These are phyloP conservation scores for Micromonas pusilla DNA, from an alignment of 139 green algal genomes.

Conservation along the genomic window DNA sequence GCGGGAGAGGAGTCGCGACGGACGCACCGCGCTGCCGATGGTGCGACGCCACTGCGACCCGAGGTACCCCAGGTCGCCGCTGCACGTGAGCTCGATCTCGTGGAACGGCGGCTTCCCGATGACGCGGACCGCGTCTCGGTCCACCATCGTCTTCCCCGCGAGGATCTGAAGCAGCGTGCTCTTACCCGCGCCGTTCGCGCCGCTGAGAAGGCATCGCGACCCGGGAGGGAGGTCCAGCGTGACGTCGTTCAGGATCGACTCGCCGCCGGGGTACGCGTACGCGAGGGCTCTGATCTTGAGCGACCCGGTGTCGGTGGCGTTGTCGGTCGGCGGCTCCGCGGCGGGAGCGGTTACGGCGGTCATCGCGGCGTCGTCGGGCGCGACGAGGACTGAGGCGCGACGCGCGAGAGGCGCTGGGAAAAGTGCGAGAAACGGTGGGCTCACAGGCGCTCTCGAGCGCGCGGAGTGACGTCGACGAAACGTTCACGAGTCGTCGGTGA, in stretches of 20 bases:
- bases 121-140: conserved; percentile 57
- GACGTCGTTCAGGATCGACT: conserved; percentile 45
- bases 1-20: conserved; percentile 51
- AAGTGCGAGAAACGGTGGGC: no score
- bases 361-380: no score
- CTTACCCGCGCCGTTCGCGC: conserved; percentile 92
- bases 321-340: no score
- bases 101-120: conserved; percentile 87
- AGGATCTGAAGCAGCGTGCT: conserved; percentile 83
- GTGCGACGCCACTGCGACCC: conserved; percentile 88
- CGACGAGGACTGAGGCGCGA: no score
- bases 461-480: no score
- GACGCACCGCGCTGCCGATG: conserved; percentile 60
- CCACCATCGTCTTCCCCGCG: conserved; percentile 94
- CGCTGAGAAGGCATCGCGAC: conserved; percentile 75
- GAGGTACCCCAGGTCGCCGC: conserved; percentile 79
- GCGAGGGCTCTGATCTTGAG: not conserved
- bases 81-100: conserved; percentile 69
- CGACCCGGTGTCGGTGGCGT: no score
- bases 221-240: conserved; percentile 61
- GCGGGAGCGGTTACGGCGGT: no score
- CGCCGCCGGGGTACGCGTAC: conserved; percentile 23
- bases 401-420: no score
- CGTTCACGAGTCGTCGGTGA: no score
- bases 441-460: no score